phyloP scores from a whole-genome alignment of 768 basidiomycete species.

The Rhodotorula paludigena region DNA sequence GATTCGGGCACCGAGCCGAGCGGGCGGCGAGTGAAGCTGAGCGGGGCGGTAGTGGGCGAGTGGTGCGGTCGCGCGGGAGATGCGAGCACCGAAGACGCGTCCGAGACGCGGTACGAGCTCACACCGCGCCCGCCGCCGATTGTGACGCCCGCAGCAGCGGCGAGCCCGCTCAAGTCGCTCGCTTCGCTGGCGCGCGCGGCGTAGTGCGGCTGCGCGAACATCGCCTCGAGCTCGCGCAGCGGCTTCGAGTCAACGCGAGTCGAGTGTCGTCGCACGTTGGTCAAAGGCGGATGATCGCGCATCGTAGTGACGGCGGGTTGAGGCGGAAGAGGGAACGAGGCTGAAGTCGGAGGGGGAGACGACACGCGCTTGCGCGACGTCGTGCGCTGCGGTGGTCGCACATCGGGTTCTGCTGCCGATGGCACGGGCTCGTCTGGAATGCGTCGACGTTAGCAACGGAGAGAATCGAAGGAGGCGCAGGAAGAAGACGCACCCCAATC shows the following conservation, averaged over 20 bases:
- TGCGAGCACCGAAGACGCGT: background rate
- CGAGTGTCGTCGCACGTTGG: slow-evolving; percentile 5
- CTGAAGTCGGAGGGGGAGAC: background rate
- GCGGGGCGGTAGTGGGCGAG: background rate
- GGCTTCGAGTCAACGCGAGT: slow-evolving; percentile 35
- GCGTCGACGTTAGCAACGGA: background rate
- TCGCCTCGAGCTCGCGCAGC: slow-evolving; percentile 27
- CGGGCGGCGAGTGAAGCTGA: background rate
- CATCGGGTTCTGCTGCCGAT: no score
- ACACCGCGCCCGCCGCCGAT: background rate
- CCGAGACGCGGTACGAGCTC: background rate
- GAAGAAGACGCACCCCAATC: slow-evolving; percentile 10
- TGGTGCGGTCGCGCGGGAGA: background rate
- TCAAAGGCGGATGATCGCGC: background rate
- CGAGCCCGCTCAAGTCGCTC: slow-evolving; percentile 7
- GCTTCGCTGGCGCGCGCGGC: slow-evolving; percentile 5
- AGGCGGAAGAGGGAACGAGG: background rate
- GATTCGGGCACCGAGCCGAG: slow-evolving; percentile 3
- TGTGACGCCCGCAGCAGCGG: slow-evolving; percentile 3
- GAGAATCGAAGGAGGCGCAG: no score
- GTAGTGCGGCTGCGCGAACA: slow-evolving; percentile 4
- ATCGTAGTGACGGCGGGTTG: background rate
- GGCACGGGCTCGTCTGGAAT: no score
- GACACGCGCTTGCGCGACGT: slow-evolving; percentile 4
- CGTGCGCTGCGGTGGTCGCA: background rate